These are phyloP conservation scores for Eucalyptus sp. DNA, from an alignment of 345 rosid genomes.

Conservation along the genomic window DNA sequence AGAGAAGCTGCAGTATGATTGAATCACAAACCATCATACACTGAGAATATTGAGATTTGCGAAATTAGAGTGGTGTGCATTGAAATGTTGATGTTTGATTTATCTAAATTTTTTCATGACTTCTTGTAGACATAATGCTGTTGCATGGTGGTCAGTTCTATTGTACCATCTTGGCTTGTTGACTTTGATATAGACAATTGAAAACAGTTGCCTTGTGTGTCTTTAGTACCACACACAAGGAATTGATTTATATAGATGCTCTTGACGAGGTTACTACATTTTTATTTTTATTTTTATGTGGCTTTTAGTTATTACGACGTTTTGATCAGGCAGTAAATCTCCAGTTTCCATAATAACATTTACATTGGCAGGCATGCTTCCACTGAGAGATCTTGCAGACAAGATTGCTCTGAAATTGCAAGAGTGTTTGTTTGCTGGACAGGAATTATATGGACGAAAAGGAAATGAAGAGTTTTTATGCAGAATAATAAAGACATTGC, in stretches of 20 bases:
- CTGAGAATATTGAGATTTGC: neutral
- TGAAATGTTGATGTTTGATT: neutral
- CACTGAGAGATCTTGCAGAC: slow-evolving; percentile 84
- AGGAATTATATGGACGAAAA: slow-evolving; percentile 54
- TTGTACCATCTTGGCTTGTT: neutral
- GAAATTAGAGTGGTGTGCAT: neutral
- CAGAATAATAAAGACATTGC: slow-evolving; percentile 43
- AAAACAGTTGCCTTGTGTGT: neutral
- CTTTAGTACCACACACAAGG: neutral
- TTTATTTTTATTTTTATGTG: neutral
- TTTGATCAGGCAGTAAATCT: neutral
- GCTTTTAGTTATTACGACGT: neutral
- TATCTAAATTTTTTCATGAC: neutral
- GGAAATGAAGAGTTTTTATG: slow-evolving; percentile 43
- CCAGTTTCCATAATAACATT: neutral
- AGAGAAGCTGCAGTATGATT: neutral
- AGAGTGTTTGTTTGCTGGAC: slow-evolving; percentile 46
- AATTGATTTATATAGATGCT: neutral
- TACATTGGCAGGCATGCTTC: slow-evolving; percentile 57
- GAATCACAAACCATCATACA: neutral
- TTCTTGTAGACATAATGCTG: neutral
- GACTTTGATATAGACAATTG: neutral
- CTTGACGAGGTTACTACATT: neutral
- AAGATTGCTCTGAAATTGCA: slow-evolving; percentile 47
- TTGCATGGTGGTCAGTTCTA: neutral